Percentiles rank a stretch among this genome's conserved stretches.
phyloP scores from a whole-genome alignment of 2,329 filamentous ascomycete species.

The Monilinia polystroma region DNA sequence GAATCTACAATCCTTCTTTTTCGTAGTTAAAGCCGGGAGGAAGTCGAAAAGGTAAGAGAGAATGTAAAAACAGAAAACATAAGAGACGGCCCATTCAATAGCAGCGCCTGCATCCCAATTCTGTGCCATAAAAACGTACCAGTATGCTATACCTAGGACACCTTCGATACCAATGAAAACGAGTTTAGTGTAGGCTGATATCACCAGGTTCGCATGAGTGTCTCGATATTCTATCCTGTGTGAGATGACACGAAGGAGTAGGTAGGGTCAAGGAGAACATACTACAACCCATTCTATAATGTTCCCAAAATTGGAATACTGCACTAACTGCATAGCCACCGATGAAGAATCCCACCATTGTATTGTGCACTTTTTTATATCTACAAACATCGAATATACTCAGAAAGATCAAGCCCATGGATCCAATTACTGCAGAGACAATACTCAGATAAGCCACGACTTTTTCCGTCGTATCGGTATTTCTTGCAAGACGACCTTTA shows the following conservation, averaged over 20 bases:
- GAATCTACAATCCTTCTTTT: conserved; percentile 17
- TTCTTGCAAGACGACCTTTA: conserved; percentile 72
- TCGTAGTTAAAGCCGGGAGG: conserved; percentile 57
- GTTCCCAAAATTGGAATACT: conserved; percentile 84
- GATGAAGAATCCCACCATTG: conserved; percentile 81
- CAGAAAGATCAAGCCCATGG: conserved; percentile 75
- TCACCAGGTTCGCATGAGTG: conserved; percentile 37
- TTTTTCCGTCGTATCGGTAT: conserved; percentile 63
- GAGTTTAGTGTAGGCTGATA: conserved; percentile 71
- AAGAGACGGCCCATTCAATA: conserved; percentile 73
- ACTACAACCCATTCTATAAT: conserved; percentile 78
- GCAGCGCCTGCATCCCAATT: conserved; percentile 68
- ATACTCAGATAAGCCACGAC: conserved; percentile 61
- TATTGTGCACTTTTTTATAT: conserved; percentile 66
- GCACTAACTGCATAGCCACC: conserved; percentile 79
- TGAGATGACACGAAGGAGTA: background rate
- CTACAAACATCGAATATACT: conserved; percentile 80
- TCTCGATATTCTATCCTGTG: conserved; percentile 11
- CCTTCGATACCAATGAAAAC: conserved; percentile 78
- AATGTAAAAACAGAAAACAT: conserved; percentile 84
- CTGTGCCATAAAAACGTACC: conserved; percentile 71
- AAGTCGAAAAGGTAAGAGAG: conserved; percentile 85
- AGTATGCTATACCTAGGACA: conserved; percentile 77
- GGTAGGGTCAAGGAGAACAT: conserved; percentile 35
- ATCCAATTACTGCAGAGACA: conserved; percentile 69